Base-by-base conservation (phyloP, 2,329 filamentous ascomycete genomes). In the Xylaria sp. region DNA sequence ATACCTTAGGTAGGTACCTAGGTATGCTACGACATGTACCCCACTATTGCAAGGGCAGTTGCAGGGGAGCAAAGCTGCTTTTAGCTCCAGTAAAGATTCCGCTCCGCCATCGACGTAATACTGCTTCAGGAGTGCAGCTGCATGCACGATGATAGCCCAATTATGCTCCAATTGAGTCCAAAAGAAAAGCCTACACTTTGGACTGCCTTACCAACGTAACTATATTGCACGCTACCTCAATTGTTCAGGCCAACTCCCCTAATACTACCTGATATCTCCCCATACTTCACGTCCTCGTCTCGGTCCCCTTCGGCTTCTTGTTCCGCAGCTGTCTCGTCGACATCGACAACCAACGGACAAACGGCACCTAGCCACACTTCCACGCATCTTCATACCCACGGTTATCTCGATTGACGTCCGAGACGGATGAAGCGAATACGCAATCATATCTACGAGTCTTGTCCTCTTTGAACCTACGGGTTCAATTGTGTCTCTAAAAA, bases 61-160 rank as follows among this genome's bases (percentile, higher is more conserved):
- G n/a, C 53, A 57, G 50, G 23, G 60, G 27, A 44, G 32, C 61
- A 42, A 59, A 65, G 47, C 57, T 65, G 48, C 57, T 60, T 60
- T 18, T 21, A 37, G 57, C 47, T 51, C 25, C 23, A 21, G 27
- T 25, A 47, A 55, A 25, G 35, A 47, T 37, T 54, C 29, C 47
- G 59, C 59, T 54, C 29, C 54, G 59, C 63, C 59, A 60, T 63
- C 67, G 60, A 69, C 67, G 67, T 69, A 69, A 69, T 69, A 25
- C 18, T 18, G 27, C 27, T 29, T 5, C 44, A 25, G 21, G 9
- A 48, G 3, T 40, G 5, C 44, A 48, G 44, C 44, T 47, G 23
- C 9, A 23, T 55, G 29, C 51, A 60, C 29, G n/a, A 27, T 27
- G 32, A 47, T 37, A 5, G 27, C 32, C 29, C 16, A 44, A 60